Evolutionary conservation across 345 rosid species (phyloP), one percentile per base, ranked within the genome.

Genomic region (Anastatica hierochuntica): DNA sequence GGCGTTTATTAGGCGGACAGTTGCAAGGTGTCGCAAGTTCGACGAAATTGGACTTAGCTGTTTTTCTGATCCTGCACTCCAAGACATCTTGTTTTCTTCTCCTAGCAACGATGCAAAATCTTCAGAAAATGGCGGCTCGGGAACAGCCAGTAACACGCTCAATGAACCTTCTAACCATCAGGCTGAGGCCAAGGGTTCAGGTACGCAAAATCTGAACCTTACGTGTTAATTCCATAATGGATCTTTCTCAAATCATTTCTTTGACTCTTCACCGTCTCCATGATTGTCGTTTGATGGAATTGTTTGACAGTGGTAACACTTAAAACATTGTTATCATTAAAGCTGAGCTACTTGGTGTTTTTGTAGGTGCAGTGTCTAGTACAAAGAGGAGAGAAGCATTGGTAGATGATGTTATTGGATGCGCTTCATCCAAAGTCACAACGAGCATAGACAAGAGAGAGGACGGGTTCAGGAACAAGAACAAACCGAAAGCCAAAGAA

Each of bases 121-220:
- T 60, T 62, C 67, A 9, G 97, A 88, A 42, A 73, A 85, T 71
- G 88, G 90, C 36, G 98, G 96, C 69, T 92, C 98, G 15, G 94
- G 96, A 63, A 88, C 96, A 38, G 95, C 90, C 16, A 88, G 99
- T 70, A 92, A 85, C 72, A 85, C 88, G 1, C 76, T 69, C 66
- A 83, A 79, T 49, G 97, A 88, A 56, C 78, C 76, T 54, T 74
- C 76, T 45, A 80, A 80, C 70, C 78, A 74, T 60, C 90, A 73
- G 48, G 63, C 72, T 14, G 95, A 84, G 34, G 83, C 85, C 60
- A 81, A 78, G 75, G 92, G 84, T 60, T 81, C 94, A 66, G 99
- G 99, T 92, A 72, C 23, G 9, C 35, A 43, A n/a, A n/a, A n/a
- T 49, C 51, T n/a, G n/a, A n/a, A n/a, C n/a, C n/a, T n/a, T n/a